Conservation (phyloP, 495 filamentous ascomycete species). For the Bombardia bombarda region DNA sequence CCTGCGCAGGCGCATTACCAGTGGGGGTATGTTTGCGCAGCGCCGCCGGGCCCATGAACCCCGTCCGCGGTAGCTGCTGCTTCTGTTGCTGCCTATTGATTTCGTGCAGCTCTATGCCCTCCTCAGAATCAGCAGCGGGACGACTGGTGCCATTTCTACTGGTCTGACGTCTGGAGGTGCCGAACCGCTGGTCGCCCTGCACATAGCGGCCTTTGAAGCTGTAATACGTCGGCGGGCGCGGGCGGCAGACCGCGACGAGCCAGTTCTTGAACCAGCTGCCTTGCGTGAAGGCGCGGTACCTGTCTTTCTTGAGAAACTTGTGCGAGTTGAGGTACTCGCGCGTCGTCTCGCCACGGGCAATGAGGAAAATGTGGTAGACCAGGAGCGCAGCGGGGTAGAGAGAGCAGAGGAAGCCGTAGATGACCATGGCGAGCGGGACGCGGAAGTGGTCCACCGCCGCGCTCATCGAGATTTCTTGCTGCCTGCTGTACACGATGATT, state of each 20-base stretch:
- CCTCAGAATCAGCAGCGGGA: slow-evolving; percentile 13
- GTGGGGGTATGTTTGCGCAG: slow-evolving; percentile 6
- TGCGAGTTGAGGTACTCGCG: slow-evolving; percentile 92
- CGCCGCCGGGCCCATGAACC: slow-evolving; percentile 28
- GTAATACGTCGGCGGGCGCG: slow-evolving; percentile 83
- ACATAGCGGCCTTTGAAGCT: slow-evolving; percentile 72
- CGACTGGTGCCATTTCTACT: not conserved
- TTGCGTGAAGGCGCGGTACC: slow-evolving; percentile 86
- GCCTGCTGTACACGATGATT: slow-evolving; percentile 60
- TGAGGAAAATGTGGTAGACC: slow-evolving; percentile 84
- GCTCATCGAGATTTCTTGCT: slow-evolving; percentile 54
- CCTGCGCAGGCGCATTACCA: not conserved
- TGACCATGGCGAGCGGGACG: slow-evolving; percentile 81
- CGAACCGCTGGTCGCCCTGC: slow-evolving; percentile 79
- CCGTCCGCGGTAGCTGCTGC: slow-evolving; percentile 3
- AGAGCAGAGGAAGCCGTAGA: slow-evolving; percentile 66
- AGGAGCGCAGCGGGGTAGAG: slow-evolving; percentile 79
- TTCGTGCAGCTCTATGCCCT: slow-evolving; percentile 39
- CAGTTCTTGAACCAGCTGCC: slow-evolving; percentile 70
- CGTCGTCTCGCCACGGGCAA: slow-evolving; percentile 86
- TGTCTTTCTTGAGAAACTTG: slow-evolving; percentile 85
- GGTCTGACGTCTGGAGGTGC: slow-evolving; percentile 7
- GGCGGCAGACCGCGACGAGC: slow-evolving; percentile 70
- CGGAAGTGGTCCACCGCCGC: slow-evolving; percentile 58
- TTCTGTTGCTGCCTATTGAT: slow-evolving; percentile 15